Percentiles rank a stretch among this genome's conserved stretches.
phyloP scores from a whole-genome alignment of 2,329 filamentous ascomycete genomes.

The Ophiosphaerella herpotricha region DNA sequence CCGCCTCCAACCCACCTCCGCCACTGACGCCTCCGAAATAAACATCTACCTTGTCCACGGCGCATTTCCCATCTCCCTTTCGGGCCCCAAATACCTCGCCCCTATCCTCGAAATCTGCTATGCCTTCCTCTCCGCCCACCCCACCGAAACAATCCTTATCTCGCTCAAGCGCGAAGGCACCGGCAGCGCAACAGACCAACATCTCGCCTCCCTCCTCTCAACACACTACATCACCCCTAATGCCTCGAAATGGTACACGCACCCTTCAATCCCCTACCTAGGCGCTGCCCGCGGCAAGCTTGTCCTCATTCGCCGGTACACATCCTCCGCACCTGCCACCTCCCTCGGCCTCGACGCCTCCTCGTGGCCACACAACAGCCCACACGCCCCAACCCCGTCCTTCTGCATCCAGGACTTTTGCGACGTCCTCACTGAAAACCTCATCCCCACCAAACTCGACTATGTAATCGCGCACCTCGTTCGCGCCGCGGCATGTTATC shows the following conservation, averaged over 20 bases:
- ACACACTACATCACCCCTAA: conserved; percentile 68
- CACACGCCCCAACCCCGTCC: conserved; percentile 59
- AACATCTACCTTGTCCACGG: conserved; percentile 83
- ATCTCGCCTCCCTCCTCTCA: conserved; percentile 74
- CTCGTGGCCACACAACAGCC: conserved; percentile 86
- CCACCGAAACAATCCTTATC: conserved; percentile 81
- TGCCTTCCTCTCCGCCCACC: conserved; percentile 75
- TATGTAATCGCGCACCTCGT: conserved; percentile 76
- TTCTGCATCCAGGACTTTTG: conserved; percentile 95
- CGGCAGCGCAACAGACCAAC: conserved; percentile 76
- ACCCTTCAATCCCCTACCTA: conserved; percentile 73
- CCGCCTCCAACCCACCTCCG: conserved; percentile 70
- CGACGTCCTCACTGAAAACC: conserved; percentile 75
- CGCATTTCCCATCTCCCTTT: conserved; percentile 85
- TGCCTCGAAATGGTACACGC: conserved; percentile 74
- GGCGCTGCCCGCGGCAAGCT: conserved; percentile 81
- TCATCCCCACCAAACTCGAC: conserved; percentile 80
- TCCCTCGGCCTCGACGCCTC: conserved; percentile 60
- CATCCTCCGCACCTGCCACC: neutral
- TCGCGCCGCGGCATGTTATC: conserved; percentile 58
- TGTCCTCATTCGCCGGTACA: conserved; percentile 82
- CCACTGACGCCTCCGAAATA: conserved; percentile 63
- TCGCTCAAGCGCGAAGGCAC: conserved; percentile 90
- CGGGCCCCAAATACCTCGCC: conserved; percentile 77
- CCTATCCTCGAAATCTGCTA: conserved; percentile 73